Conservation (phyloP, 2,329 filamentous ascomycete genomes). For the Byssochlamys sp. region DNA sequence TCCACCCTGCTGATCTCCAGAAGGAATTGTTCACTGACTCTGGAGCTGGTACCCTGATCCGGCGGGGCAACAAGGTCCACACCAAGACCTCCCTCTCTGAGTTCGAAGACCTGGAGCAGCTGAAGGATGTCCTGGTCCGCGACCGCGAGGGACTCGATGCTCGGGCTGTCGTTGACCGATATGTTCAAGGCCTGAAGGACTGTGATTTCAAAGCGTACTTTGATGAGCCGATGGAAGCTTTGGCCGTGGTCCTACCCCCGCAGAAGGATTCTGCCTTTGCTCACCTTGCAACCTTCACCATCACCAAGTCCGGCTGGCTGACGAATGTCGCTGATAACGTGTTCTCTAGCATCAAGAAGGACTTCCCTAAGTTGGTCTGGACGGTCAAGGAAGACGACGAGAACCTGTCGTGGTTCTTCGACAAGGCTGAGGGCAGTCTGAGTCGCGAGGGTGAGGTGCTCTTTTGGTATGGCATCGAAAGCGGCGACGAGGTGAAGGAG, state of each 20-base stretch:
- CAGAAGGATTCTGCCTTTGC: conserved; percentile 58
- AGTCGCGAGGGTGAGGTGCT: conserved; percentile 77
- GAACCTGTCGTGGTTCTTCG: conserved; percentile 96
- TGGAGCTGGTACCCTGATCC: conserved; percentile 84
- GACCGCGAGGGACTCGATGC: conserved; percentile 76
- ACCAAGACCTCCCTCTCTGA: conserved; percentile 61
- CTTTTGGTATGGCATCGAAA: conserved; percentile 90
- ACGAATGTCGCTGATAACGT: conserved; percentile 93
- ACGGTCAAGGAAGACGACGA: conserved; percentile 94
- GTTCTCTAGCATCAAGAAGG: conserved; percentile 85
- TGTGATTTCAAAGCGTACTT: conserved; percentile 86
- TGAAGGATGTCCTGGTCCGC: conserved; percentile 73
- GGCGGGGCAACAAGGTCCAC: conserved; percentile 80
- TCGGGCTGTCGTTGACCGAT: conserved; percentile 73
- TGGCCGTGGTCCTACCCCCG: conserved; percentile 77
- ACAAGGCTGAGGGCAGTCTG: conserved; percentile 88
- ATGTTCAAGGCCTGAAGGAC: conserved; percentile 66
- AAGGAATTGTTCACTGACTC: conserved; percentile 96
- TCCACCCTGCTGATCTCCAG: conserved; percentile 88
- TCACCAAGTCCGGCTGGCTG: conserved; percentile 89
- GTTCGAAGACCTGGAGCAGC: conserved; percentile 63
- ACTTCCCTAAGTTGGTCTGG: conserved; percentile 84
- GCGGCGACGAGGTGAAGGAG: conserved; percentile 67
- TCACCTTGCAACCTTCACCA: conserved; percentile 79
- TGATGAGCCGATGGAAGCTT: conserved; percentile 84